Base-by-base conservation (phyloP, 78 protist species). In the Emiliania huxleyi region DNA sequence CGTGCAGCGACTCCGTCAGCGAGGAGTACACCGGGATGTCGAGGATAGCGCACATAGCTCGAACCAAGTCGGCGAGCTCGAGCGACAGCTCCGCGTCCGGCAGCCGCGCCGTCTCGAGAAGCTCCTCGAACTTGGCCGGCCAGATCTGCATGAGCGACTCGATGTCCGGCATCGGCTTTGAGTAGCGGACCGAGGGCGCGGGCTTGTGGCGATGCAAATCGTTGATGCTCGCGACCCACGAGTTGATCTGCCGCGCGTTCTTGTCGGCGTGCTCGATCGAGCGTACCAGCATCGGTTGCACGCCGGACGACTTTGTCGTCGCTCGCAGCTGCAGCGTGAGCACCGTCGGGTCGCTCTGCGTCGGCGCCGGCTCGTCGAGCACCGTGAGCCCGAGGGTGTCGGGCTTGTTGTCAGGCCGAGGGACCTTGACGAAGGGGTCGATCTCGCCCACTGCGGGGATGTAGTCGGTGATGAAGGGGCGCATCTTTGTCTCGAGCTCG, bases 401-500 rank as follows among this genome's bases (percentile, higher is more conserved):
- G 75, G 11, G 25, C 56, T 81, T 15, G 3, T 71, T 91, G 42
- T 95, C 96, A 2, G 98, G 98, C 26, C 96, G 94, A 35, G 97
- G 95, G 23, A 94, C 91, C 69, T 73, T 79, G 48, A 91, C 37
- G 62, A 71, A 91, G 19, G 93, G 25, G 43, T 91, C 89, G 23
- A 75, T 91, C 6, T 91, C 85, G 45, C 93, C 93, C 22, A 96
- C 92, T 0, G 98, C 87, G 18, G 98, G 98, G 44, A 97, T 93
- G 92, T 90, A 96, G 46, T 97, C 97, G 1, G 98, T 96, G 26
- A 97, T 93, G 93, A 96, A 97, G 25, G 98, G 97, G 6, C 88
- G 73, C 90, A 97, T 81, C 84, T 49, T 69, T 25, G 97, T 90
- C 46, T 95, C 96, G 42, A 95, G 85, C 56, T 97, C 97, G 25